These are phyloP conservation scores for Ormosia semicastrata DNA, from an alignment of 306 rosid species.

Conservation along the genomic window DNA sequence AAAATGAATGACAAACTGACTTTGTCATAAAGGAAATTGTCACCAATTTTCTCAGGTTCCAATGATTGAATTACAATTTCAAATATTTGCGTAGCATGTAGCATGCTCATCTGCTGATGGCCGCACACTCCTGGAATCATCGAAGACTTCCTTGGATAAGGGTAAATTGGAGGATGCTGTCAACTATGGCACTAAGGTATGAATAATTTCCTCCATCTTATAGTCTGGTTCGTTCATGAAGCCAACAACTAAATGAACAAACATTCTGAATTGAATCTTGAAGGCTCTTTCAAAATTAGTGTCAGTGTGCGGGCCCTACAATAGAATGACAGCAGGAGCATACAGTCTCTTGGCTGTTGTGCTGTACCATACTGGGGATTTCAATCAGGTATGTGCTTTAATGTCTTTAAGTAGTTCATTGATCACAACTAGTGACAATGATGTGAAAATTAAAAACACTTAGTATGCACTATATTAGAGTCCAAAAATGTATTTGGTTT, in stretches of 20 bases:
- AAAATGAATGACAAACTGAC: background rate
- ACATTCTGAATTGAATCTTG: conserved; percentile 39
- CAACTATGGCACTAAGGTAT: conserved; percentile 92
- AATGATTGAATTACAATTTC: conserved; percentile 20
- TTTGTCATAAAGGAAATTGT: background rate
- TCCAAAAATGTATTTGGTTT: background rate
- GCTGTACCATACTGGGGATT: conserved; percentile 94
- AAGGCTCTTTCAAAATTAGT: conserved; percentile 93
- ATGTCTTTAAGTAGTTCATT: conserved; percentile 12
- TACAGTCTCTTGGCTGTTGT: conserved; percentile 98
- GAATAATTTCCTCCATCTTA: conserved; percentile 5
- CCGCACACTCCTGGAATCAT: conserved; percentile 89
- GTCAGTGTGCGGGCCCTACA: conserved; percentile 89
- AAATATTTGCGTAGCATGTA: conserved; percentile 64
- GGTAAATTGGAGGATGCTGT: conserved; percentile 99
- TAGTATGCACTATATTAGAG: background rate
- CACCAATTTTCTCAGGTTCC: conserved; percentile 1
- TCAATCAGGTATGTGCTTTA: conserved; percentile 68
- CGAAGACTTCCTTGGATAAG: conserved; percentile 93
- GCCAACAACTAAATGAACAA: conserved; percentile 15
- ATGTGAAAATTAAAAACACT: background rate
- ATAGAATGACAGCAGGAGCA: conserved; percentile 99
- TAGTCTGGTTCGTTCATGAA: background rate
- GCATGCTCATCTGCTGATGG: conserved; percentile 99
- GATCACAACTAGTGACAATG: conserved; percentile 23